These are phyloP conservation scores for Byssothecium circinans DNA, from an alignment of 2,329 filamentous ascomycete genomes.

Conservation along the genomic window DNA sequence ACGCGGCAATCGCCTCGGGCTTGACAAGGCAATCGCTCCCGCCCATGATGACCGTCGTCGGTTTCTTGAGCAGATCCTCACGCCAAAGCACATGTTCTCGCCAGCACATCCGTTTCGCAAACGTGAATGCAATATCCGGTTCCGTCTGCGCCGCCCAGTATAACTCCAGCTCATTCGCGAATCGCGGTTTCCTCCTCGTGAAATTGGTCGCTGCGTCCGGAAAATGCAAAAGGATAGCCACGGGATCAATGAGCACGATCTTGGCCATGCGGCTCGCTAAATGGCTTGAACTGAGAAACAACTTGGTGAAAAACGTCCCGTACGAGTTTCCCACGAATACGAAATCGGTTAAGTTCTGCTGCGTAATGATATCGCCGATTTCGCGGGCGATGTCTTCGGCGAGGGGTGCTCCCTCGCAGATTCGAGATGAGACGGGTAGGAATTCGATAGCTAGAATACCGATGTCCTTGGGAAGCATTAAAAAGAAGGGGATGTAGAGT, in stretches of 20 bases:
- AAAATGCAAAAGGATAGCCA: conserved; percentile 65
- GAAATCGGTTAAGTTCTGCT: conserved; percentile 59
- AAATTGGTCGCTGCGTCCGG: conserved; percentile 71
- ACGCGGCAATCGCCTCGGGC: conserved; percentile 56
- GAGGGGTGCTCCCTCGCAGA: conserved; percentile 55
- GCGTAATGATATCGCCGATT: conserved; percentile 56
- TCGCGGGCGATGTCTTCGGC: conserved; percentile 57
- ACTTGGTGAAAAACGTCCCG: conserved; percentile 61
- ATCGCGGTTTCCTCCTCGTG: conserved; percentile 13
- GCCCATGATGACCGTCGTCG: conserved; percentile 60
- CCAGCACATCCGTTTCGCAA: conserved; percentile 69
- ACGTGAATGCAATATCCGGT: conserved; percentile 63
- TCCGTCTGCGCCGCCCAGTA: conserved; percentile 70
- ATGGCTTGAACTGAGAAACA: conserved; percentile 56
- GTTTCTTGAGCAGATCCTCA: conserved; percentile 55
- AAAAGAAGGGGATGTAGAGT: conserved; percentile 60
- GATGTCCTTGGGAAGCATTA: conserved; percentile 52
- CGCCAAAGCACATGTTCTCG: conserved; percentile 67
- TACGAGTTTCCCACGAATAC: conserved; percentile 62
- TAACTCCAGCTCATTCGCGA: conserved; percentile 65
- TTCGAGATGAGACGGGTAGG: conserved; percentile 61
- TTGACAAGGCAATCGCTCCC: conserved; percentile 65
- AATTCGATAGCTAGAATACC: conserved; percentile 66
- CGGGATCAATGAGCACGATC: conserved; percentile 59
- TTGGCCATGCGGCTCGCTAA: conserved; percentile 49